Conservation (phyloP, 768 basidiomycete genomes). For the Coprinellus micaceus region DNA sequence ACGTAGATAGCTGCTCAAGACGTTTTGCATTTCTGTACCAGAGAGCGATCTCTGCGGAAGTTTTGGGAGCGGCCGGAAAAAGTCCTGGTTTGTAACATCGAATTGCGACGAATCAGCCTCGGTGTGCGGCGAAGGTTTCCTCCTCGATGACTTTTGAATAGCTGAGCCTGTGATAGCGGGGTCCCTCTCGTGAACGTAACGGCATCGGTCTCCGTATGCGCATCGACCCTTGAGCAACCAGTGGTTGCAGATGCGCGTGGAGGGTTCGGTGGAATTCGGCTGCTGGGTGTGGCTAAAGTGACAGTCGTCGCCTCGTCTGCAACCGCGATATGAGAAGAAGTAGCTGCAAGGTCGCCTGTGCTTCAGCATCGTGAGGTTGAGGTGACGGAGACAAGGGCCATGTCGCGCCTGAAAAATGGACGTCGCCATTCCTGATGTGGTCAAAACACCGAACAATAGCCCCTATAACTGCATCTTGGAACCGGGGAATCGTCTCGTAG, state of each 20-base stretch:
- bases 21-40: conserved; percentile 46
- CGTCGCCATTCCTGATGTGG: too few relatives aligned
- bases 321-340: too few relatives aligned
- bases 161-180: too few relatives aligned
- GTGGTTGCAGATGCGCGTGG: too few relatives aligned
- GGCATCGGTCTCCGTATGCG: not conserved
- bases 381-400: too few relatives aligned
- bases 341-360: not conserved
- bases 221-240: not conserved
- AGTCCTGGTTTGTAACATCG: not conserved
- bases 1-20: conserved; percentile 38
- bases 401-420: too few relatives aligned
- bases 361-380: not conserved
- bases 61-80: not conserved
- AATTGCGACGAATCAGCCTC: not conserved
- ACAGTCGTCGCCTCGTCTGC: too few relatives aligned
- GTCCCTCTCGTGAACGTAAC: not conserved
- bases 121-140: not conserved
- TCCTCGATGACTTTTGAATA: not conserved
- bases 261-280: too few relatives aligned
- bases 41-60: conserved; percentile 20
- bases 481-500: too few relatives aligned
- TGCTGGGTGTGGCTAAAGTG: too few relatives aligned
- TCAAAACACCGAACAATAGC: too few relatives aligned
- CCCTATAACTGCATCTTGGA: too few relatives aligned